These are phyloP conservation scores for Nicotiana noctiflora DNA, from an alignment of 257 asterid genomes.

Conservation along the genomic window DNA sequence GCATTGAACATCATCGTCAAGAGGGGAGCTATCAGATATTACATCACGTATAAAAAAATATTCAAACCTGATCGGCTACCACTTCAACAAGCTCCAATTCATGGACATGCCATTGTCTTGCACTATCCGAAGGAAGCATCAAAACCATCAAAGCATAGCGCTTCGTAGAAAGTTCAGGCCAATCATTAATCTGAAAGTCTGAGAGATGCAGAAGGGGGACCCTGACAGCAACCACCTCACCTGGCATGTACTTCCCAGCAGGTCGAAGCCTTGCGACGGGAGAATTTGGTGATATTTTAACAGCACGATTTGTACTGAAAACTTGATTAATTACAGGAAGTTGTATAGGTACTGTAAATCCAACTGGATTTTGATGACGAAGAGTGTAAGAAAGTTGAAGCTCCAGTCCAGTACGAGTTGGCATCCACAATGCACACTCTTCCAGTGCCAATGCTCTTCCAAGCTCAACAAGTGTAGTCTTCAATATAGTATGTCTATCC, in stretches of 20 bases:
- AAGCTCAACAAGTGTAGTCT: slow-evolving; percentile 88
- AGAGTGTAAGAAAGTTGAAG: slow-evolving; percentile 94
- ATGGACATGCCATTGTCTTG: slow-evolving; percentile 93
- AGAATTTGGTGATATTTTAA: slow-evolving; percentile 73
- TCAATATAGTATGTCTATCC: slow-evolving; percentile 88
- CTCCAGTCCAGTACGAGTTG: slow-evolving; percentile 83
- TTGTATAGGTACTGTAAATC: slow-evolving; percentile 81
- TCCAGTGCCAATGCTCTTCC: slow-evolving; percentile 86
- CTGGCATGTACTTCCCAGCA: slow-evolving; percentile 71
- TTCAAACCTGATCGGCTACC: slow-evolving; percentile 91
- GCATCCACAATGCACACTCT: slow-evolving; percentile 99
- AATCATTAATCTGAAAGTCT: slow-evolving; percentile 87
- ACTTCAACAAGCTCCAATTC: slow-evolving; percentile 98
- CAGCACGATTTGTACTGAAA: slow-evolving; percentile 64
- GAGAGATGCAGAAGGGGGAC: slow-evolving; percentile 83
- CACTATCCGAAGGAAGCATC: slow-evolving; percentile 95
- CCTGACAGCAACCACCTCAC: slow-evolving; percentile 95
- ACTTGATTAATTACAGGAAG: slow-evolving; percentile 74
- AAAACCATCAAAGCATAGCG: slow-evolving; percentile 93
- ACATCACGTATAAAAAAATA: not conserved
- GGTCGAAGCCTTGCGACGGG: slow-evolving; percentile 82
- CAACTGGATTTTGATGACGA: slow-evolving; percentile 83
- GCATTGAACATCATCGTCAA: not conserved
- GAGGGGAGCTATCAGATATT: not conserved
- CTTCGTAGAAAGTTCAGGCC: slow-evolving; percentile 94